Evolutionary conservation across 148 eudicot genomes (phyloP).

Genomic region (Camellia lanceoleosa): DNA sequence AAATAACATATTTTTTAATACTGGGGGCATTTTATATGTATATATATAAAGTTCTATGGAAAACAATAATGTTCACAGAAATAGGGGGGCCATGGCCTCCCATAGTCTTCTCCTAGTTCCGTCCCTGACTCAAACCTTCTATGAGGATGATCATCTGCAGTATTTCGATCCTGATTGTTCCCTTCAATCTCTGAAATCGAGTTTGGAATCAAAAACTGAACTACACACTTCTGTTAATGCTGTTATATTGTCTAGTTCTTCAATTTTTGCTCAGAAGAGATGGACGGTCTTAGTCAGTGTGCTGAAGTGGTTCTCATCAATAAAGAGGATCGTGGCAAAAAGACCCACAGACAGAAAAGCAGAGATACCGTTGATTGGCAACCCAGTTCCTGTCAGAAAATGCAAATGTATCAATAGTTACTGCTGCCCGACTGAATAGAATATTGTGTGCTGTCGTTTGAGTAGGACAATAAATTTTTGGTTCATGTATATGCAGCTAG

Average conservation of each 20-base stretch:
- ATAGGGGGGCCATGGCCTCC: too few species aligned
- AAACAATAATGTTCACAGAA: too few species aligned
- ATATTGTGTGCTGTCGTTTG: conserved; percentile 12
- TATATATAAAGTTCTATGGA: too few species aligned
- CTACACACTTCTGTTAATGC: conserved; percentile 37
- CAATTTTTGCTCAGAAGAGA: conserved; percentile 45
- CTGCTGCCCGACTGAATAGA: neutral
- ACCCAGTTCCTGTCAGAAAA: neutral
- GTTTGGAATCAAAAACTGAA: conserved; percentile 39
- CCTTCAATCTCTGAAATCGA: conserved; percentile 32
- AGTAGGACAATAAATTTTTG: neutral
- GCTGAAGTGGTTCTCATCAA: neutral
- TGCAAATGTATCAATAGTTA: neutral
- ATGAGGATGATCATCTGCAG: conserved; percentile 43
- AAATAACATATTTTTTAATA: too few species aligned
- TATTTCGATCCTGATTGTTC: conserved; percentile 49
- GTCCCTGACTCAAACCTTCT: conserved; percentile 41
- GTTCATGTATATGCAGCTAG: neutral
- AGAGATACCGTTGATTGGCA: conserved; percentile 11
- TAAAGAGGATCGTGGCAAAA: conserved; percentile 44
- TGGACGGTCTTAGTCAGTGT: conserved; percentile 32
- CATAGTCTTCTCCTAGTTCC: too few species aligned
- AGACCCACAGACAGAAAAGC: conserved; percentile 19
- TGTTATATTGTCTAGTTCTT: conserved; percentile 31
- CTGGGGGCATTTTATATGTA: too few species aligned